A percentile compares a stretch with the other conserved stretches of the same genome.
phyloP scores from a whole-genome alignment of 2,329 filamentous ascomycete species.

The Cladobotryum mycophilum region DNA sequence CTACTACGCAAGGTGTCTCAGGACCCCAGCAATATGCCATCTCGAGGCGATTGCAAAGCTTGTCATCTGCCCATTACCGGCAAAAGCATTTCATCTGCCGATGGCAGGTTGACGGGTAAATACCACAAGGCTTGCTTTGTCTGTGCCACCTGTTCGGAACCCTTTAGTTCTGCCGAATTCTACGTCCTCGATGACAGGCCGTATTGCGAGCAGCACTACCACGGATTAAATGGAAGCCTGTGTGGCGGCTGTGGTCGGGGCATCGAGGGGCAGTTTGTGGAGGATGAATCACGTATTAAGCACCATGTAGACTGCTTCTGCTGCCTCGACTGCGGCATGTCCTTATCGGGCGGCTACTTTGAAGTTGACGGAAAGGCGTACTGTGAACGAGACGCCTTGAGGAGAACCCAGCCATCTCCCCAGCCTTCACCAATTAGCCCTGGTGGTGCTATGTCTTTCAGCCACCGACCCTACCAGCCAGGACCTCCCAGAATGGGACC shows the following conservation, averaged over 20 bases:
- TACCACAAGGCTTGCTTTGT: conserved; percentile 96
- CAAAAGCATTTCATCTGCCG: conserved; percentile 89
- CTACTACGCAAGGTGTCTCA: conserved; percentile 30
- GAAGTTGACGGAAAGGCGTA: conserved; percentile 75
- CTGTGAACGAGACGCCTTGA: conserved; percentile 80
- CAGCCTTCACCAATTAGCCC: neutral
- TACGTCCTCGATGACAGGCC: conserved; percentile 85
- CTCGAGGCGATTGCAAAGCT: conserved; percentile 74
- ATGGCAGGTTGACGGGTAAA: conserved; percentile 82
- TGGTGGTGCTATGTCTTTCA: neutral
- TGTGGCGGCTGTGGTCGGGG: conserved; percentile 74
- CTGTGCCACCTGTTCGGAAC: conserved; percentile 73
- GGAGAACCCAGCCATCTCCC: conserved; percentile 35
- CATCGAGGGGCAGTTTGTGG: conserved; percentile 90
- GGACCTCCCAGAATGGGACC: conserved; percentile 2
- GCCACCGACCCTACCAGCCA: conserved; percentile 4
- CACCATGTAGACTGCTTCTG: conserved; percentile 85
- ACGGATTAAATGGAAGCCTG: conserved; percentile 80
- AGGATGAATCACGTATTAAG: conserved; percentile 71
- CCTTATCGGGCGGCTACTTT: conserved; percentile 80
- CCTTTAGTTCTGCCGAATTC: conserved; percentile 83
- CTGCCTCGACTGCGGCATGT: conserved; percentile 69
- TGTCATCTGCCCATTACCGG: conserved; percentile 74
- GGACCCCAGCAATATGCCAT: conserved; percentile 34
- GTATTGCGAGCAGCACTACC: conserved; percentile 89